These are phyloP conservation scores for Microcyclosporella mali DNA, from an alignment of 2,329 filamentous ascomycete species.

Conservation along the genomic window DNA sequence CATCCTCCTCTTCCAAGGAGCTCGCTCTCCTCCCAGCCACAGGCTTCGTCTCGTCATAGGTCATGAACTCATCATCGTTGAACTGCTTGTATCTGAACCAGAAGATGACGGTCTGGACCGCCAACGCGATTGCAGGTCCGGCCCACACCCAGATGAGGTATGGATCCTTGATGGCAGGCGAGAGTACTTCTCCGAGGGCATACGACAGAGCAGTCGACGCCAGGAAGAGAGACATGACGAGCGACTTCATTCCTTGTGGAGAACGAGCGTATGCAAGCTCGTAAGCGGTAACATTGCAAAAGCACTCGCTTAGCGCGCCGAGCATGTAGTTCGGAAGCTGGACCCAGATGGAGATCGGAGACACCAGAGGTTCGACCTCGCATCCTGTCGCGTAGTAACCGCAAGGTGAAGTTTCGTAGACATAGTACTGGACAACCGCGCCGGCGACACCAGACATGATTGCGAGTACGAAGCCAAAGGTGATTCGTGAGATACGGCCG, in stretches of 20 bases:
- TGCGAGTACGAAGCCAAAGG: constrained; percentile 46
- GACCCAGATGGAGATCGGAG: constrained; percentile 17
- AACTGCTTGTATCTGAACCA: constrained; percentile 42
- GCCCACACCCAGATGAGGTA: constrained; percentile 39
- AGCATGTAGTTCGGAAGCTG: constrained; percentile 33
- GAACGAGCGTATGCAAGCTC: constrained; percentile 41
- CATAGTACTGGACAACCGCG: constrained; percentile 47
- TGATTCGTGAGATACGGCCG: constrained; percentile 45
- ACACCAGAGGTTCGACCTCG: constrained; percentile 11
- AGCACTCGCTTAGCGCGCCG: constrained; percentile 35
- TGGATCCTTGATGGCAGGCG: constrained; percentile 42
- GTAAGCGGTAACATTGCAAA: constrained; percentile 38
- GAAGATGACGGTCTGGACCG: constrained; percentile 44
- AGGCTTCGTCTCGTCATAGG: constrained; percentile 6
- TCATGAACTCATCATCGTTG: constrained; percentile 27
- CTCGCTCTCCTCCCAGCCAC: neutral
- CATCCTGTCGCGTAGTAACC: constrained; percentile 29
- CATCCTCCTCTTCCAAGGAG: neutral
- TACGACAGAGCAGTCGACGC: constrained; percentile 37
- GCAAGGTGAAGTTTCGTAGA: constrained; percentile 48
- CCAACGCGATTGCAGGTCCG: constrained; percentile 37
- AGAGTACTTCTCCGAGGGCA: constrained; percentile 39
- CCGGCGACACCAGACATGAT: constrained; percentile 48
- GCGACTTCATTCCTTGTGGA: constrained; percentile 38
- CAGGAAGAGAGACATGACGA: constrained; percentile 34